These are phyloP conservation scores for Cercis canadensis DNA, from an alignment of 306 rosid genomes.

Conservation along the genomic window DNA sequence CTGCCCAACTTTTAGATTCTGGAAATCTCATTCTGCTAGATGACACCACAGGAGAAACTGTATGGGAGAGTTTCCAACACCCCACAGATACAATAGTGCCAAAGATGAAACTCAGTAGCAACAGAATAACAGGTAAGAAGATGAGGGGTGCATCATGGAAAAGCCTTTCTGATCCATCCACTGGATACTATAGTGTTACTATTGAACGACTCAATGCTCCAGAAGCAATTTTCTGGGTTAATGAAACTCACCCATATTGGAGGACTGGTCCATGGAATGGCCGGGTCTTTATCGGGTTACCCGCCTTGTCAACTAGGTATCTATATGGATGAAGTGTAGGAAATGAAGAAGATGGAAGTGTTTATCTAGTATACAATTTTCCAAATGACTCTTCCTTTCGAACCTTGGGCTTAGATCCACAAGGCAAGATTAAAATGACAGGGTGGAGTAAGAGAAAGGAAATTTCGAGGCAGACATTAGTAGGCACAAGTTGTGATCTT, in stretches of 20 bases:
- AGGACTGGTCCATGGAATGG: conserved; percentile 44
- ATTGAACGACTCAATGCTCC: conserved; percentile 19
- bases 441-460: not conserved
- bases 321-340: not conserved
- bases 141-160: conserved; percentile 36
- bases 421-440: not conserved
- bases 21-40: conserved; percentile 44
- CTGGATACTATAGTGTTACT: conserved; percentile 12
- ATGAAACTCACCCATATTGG: conserved; percentile 32
- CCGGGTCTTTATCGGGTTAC: conserved; percentile 33
- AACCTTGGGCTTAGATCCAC: not conserved
- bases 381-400: not conserved
- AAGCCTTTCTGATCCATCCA: conserved; percentile 34
- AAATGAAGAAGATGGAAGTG: conserved; percentile 12
- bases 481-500: conserved; percentile 11
- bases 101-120: not conserved
- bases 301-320: not conserved
- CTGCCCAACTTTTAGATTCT: conserved; percentile 39
- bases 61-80: conserved; percentile 48
- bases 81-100: conserved; percentile 17
- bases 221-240: conserved; percentile 32
- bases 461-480: accelerated
- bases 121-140: conserved; percentile 18
- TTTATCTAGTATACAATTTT: not conserved
- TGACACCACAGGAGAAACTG: not conserved